phyloP scores from a whole-genome alignment of 306 rosid genomes.

The Acacia melanoxylon region DNA sequence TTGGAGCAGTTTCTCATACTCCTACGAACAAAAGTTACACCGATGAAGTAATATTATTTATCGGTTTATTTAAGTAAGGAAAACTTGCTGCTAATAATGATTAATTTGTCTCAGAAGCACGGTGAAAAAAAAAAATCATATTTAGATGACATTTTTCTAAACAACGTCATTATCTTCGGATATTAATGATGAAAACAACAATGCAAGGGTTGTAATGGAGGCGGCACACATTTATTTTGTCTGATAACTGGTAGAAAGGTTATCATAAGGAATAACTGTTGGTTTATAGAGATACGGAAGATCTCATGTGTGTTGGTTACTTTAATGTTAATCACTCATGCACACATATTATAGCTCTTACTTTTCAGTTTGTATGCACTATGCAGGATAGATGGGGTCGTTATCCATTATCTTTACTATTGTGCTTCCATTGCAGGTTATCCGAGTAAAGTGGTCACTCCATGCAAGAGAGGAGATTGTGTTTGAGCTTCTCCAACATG shows the following conservation, averaged over 20 bases:
- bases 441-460: slow-evolving; percentile 96
- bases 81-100: background rate
- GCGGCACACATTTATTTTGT: background rate
- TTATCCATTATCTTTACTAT: slow-evolving; percentile 1
- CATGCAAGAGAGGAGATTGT: slow-evolving; percentile 95
- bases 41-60: background rate
- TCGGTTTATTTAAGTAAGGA: background rate
- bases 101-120: background rate
- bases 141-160: background rate
- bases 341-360: background rate
- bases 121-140: background rate
- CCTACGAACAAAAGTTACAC: background rate
- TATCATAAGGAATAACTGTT: background rate
- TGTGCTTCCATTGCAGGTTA: slow-evolving; percentile 62
- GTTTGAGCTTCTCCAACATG: slow-evolving; percentile 86
- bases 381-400: background rate
- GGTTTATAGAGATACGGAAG: background rate
- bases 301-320: background rate
- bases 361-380: background rate
- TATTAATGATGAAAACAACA: background rate
- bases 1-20: background rate
- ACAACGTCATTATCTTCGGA: background rate
- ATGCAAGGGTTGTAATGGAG: background rate
- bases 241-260: background rate
- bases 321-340: background rate